phyloP scores from a whole-genome alignment of 495 filamentous ascomycete species.

The Penicillium cataractarum region DNA sequence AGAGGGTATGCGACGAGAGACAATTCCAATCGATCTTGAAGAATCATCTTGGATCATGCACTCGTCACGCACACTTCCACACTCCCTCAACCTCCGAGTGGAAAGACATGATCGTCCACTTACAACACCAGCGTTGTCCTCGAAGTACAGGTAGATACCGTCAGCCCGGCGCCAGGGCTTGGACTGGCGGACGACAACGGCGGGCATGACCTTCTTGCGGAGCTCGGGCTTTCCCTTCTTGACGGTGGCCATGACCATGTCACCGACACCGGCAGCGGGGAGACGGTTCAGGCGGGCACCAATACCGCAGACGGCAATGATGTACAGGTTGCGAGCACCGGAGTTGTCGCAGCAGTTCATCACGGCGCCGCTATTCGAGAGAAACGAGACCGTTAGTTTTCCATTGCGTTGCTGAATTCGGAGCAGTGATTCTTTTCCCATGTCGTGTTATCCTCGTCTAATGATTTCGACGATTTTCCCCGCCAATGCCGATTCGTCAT shows the following conservation, averaged over 20 bases:
- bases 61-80: background rate
- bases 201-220: conserved; percentile 99
- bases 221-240: conserved; percentile 99
- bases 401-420: conserved; percentile 7
- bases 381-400: conserved; percentile 28
- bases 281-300: conserved; percentile 98
- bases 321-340: conserved; percentile 98
- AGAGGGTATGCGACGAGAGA: conserved; percentile 7
- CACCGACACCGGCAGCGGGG: conserved; percentile 95
- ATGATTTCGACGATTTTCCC: conserved; percentile 13
- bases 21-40: background rate
- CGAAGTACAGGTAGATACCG: conserved; percentile 99
- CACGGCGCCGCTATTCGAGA: conserved; percentile 76
- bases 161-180: conserved; percentile 99
- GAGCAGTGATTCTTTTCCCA: conserved; percentile 8
- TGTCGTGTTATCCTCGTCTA: conserved; percentile 19
- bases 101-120: conserved; percentile 41
- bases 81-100: background rate
- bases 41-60: background rate
- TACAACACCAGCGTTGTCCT: conserved; percentile 99
- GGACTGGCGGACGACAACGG: conserved; percentile 95
- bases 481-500: conserved; percentile 9
- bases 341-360: conserved; percentile 99
- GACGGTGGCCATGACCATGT: conserved; percentile 99
- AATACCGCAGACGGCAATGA: conserved; percentile 99